These are phyloP conservation scores for Naganishia sp. DNA, from an alignment of 1,284 basidiomycete species.

Conservation along the genomic window DNA sequence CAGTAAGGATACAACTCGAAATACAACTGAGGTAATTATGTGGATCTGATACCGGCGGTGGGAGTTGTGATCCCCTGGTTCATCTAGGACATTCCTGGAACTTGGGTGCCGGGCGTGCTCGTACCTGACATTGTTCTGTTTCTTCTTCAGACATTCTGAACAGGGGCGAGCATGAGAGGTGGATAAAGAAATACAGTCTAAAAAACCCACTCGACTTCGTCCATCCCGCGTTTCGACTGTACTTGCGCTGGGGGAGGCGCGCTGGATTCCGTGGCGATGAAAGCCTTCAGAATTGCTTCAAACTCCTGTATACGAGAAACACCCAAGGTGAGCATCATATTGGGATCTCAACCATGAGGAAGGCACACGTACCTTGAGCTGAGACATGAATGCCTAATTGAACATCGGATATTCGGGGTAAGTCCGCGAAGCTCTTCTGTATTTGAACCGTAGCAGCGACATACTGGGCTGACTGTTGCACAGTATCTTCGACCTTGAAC, in stretches of 20 bases:
- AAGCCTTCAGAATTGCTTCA: conserved; percentile 26
- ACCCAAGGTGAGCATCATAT: background rate
- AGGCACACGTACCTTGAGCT: conserved; percentile 13
- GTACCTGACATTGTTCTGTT: background rate
- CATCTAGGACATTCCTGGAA: background rate
- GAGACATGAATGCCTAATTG: conserved; percentile 22
- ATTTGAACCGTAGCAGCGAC: conserved; percentile 29
- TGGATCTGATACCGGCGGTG: background rate
- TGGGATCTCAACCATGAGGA: background rate
- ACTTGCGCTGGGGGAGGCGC: background rate
- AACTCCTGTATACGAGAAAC: conserved; percentile 15
- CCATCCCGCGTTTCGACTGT: conserved; percentile 24
- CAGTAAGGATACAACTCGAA: conserved; percentile 8
- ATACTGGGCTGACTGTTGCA: conserved; percentile 75
- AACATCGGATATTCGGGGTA: too few species aligned
- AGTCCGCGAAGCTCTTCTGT: too few species aligned
- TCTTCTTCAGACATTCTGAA: conserved; percentile 18
- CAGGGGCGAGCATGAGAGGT: background rate
- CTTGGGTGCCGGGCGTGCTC: conserved; percentile 10
- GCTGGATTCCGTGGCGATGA: conserved; percentile 14
- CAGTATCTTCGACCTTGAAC: conserved; percentile 89
- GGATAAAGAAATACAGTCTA: background rate
- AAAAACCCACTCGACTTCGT: conserved; percentile 22
- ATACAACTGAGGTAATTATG: conserved; percentile 4
- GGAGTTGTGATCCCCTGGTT: background rate